Base-by-base conservation (phyloP, 176 grass and related monocot genomes). In the Juncus inflexus region DNA sequence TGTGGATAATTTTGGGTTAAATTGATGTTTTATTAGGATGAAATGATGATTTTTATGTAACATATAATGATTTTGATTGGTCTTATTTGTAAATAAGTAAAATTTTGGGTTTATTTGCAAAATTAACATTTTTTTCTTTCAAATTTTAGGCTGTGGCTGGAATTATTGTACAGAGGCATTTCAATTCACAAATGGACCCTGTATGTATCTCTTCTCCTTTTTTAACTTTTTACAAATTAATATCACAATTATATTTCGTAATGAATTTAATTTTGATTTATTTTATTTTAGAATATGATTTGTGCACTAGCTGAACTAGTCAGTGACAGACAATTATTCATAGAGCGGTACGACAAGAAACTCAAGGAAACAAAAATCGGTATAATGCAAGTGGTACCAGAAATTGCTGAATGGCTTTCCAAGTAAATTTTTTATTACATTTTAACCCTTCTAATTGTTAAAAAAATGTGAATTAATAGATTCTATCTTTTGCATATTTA, bases 371-470 rank as follows among this genome's bases (percentile, higher is more conserved):
- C 64, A 3, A 89, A 69, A 69, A 70, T 84, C 70, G 94, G 88
- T 61, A 84, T 92, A 5, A 89, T 99, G 94, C 85, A 99, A 78
- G 83, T 99, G 64, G 74, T 72, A 61, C 77, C 71, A 51, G 88
- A 90, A 78, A 78, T 77, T 75, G 88, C 94, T 76, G 85, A 80
- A 68, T 92, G 87, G 94, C 94, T 99, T 77, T 60, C 62, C 64
- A 86, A 87, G 88, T 99, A 58, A 15, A 56, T 69, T 52, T 74
- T 42, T 66, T 55, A 15, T 55, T 39, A 61, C 65, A 74, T 63
- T 6, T 60, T 35, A 77, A 40, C 43, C 43, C 43, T 47, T 9
- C 43, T 9, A 47, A 47, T 47, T 47, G 9, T 47, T 47, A 5
- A 47, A 37, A 61, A 56, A 52, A 12, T 66, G 69, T 45, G 9